A percentile compares a stretch with the other conserved stretches of the same genome.
Evolutionary conservation across 2,329 filamentous ascomycete genomes (phyloP).

Genomic region (Periconia sp.): DNA sequence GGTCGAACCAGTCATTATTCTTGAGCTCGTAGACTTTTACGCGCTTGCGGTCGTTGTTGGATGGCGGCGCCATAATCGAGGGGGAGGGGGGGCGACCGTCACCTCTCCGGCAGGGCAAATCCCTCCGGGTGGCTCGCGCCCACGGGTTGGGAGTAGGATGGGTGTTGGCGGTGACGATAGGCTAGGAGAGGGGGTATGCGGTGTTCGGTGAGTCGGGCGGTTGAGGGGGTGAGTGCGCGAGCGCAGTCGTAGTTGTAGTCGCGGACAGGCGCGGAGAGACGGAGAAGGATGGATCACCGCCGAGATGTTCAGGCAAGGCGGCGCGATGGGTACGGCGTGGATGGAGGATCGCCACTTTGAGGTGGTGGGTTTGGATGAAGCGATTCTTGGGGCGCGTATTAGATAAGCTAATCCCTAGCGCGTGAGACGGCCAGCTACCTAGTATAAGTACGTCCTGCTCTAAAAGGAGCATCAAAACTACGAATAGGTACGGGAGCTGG

Average conservation of each 20-base stretch:
- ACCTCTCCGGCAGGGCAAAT: constrained; percentile 36
- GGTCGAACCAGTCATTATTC: constrained; percentile 99
- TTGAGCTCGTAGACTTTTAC: constrained; percentile 99
- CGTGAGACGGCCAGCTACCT: too few species aligned
- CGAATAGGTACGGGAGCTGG: too few species aligned
- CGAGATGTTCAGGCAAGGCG: neutral
- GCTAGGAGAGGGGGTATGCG: constrained; percentile 11
- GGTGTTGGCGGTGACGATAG: constrained; percentile 9
- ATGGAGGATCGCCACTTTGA: too few species aligned
- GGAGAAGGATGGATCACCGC: neutral
- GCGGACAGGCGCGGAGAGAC: neutral
- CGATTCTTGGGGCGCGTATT: too few species aligned
- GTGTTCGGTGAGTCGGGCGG: neutral
- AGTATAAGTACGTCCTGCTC: too few species aligned
- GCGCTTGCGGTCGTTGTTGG: constrained; percentile 58
- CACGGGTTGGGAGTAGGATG: constrained; percentile 14
- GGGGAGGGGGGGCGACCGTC: constrained; percentile 24
- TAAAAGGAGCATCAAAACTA: too few species aligned
- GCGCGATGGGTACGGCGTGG: neutral
- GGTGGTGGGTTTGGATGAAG: too few species aligned
- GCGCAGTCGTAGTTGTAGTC: neutral
- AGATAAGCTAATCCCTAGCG: too few species aligned
- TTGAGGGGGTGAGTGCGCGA: neutral
- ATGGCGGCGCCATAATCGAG: constrained; percentile 46
- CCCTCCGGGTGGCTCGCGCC: constrained; percentile 31